A percentile compares a stretch with the other conserved stretches of the same genome.
Conservation (phyloP, 306 rosid species). For the Luffa acutangula region DNA sequence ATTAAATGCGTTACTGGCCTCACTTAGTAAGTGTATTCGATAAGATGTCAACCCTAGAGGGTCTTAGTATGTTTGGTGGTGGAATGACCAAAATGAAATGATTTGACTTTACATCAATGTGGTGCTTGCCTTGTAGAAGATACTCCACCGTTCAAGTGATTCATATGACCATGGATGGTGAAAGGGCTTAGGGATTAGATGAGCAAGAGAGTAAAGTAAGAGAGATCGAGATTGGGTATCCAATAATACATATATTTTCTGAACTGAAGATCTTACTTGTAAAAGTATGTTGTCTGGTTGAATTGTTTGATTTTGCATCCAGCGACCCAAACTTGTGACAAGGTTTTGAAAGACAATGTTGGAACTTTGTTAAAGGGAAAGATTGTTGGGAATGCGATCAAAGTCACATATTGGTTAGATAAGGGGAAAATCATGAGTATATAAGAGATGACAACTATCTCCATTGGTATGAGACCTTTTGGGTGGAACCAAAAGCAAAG, state of each 20-base stretch:
- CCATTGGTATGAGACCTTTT: too few species aligned
- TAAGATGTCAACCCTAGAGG: neutral
- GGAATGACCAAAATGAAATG: neutral
- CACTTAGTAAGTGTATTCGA: neutral
- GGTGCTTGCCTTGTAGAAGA: neutral
- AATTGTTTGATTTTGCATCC: neutral
- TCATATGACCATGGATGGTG: neutral
- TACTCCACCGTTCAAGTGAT: neutral
- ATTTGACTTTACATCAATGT: neutral
- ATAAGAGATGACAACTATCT: too few species aligned
- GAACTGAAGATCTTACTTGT: neutral
- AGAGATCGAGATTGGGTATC: neutral
- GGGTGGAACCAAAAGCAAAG: too few species aligned
- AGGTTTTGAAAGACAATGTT: neutral
- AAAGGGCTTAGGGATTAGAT: neutral
- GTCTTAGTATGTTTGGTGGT: neutral
- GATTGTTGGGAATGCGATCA: too few species aligned
- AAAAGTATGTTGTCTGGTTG: neutral
- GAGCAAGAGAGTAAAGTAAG: neutral
- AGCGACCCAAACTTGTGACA: neutral
- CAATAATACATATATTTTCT: neutral
- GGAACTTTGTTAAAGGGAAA: too few species aligned
- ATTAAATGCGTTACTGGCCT: neutral
- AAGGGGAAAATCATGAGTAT: too few species aligned
- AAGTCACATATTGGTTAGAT: too few species aligned